Percentiles rank a stretch among this genome's conserved stretches.
phyloP scores from a whole-genome alignment of 164 flowering plant species.

The Buxus sempervirens region DNA sequence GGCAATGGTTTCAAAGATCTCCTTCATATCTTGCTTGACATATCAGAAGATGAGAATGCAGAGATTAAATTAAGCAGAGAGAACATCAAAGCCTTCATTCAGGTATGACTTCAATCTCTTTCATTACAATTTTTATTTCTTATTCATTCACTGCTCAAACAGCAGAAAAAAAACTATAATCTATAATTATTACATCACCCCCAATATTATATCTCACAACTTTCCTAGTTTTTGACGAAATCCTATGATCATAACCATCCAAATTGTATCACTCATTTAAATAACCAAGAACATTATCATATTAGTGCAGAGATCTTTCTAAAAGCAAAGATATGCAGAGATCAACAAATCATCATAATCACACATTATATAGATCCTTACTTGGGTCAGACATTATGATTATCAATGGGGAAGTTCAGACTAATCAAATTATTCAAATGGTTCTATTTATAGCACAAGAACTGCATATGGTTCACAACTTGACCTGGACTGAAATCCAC shows the following conservation, averaged over 20 bases:
- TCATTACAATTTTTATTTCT: background rate
- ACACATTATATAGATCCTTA: background rate
- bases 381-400: background rate
- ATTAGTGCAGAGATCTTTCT: background rate
- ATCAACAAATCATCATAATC: background rate
- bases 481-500: background rate
- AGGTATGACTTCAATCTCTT: slow-evolving; percentile 8
- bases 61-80: slow-evolving; percentile 26
- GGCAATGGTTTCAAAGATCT: slow-evolving; percentile 19
- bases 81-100: slow-evolving; percentile 30
- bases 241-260: background rate
- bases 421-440: background rate
- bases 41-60: slow-evolving; percentile 22
- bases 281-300: background rate
- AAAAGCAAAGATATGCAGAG: background rate
- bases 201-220: background rate
- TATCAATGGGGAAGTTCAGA: background rate
- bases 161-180: background rate
- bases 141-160: background rate
- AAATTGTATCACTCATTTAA: background rate
- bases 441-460: background rate
- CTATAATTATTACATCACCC: too few relatives aligned
- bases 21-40: slow-evolving; percentile 30
- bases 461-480: background rate
- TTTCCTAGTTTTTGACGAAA: background rate